Conservation (phyloP, 2,329 filamentous ascomycete species). For the Zymoseptoria ardabiliae region DNA sequence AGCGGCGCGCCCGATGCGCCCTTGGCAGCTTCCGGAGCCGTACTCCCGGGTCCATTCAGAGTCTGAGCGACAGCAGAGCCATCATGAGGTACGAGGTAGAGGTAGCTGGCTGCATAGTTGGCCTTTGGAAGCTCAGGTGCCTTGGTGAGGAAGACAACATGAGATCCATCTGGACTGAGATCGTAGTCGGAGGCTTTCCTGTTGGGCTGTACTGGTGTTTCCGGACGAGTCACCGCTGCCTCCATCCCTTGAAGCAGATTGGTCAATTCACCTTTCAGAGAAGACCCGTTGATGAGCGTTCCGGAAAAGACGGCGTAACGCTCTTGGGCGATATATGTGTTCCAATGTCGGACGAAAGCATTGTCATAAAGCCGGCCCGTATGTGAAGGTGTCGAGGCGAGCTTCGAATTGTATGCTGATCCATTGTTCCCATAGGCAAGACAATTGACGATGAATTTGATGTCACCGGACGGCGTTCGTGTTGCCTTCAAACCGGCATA, state of each 20-base stretch:
- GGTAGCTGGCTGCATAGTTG: slow-evolving; percentile 19
- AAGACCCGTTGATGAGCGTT: slow-evolving; percentile 27
- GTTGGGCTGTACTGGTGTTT: slow-evolving; percentile 18
- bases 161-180: slow-evolving; percentile 19
- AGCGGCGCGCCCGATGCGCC: slow-evolving; percentile 16
- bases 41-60: slow-evolving; percentile 21
- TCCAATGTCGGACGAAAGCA: slow-evolving; percentile 49
- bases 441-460: slow-evolving; percentile 22
- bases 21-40: slow-evolving; percentile 16
- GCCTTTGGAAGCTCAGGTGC: slow-evolving; percentile 21
- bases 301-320: slow-evolving; percentile 45
- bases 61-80: slow-evolving; percentile 17
- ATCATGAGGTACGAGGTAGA: slow-evolving; percentile 23
- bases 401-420: slow-evolving; percentile 42
- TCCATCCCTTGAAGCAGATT: slow-evolving; percentile 18
- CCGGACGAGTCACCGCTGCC: slow-evolving; percentile 20
- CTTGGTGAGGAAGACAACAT: slow-evolving; percentile 21
- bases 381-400: slow-evolving; percentile 39
- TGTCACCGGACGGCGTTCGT: slow-evolving; percentile 20
- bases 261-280: slow-evolving; percentile 14
- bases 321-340: slow-evolving; percentile 43
- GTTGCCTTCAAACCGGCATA: slow-evolving; percentile 34
- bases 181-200: slow-evolving; percentile 19
- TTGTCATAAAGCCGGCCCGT: slow-evolving; percentile 44
- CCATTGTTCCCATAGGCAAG: slow-evolving; percentile 24